Base-by-base conservation (phyloP, 768 basidiomycete species). In the Leccinum olivaceopallidum region DNA sequence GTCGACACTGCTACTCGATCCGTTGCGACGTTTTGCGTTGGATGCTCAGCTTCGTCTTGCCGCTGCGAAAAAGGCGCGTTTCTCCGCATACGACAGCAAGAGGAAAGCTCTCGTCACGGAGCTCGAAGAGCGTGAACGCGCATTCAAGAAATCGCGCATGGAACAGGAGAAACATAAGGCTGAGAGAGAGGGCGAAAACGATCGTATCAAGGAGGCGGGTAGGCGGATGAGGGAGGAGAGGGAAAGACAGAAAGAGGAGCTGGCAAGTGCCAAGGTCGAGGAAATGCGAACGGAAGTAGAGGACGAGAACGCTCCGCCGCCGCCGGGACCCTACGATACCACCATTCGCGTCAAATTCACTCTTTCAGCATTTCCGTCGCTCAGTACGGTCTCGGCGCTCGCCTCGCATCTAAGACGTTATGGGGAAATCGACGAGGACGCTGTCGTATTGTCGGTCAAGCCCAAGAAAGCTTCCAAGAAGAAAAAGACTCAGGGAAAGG, bases 1-100 rank as follows among this genome's bases (percentile, higher is more conserved):
- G 0, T 89, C 91, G 66, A 87, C 92, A 70, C 79, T 92, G 2
- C 78, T 94, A 6, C 86, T 93, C 59, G 92, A 94, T 66, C 92
- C 92, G 5, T 74, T 90, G 34, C 85, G 88, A 39, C 85, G 90
- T 20, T 79, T 92, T 47, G 91, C 89, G 0, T 78, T 94, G 57
- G 90, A 94, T 68, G 89, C 90, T 2, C 90, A 89, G 68, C 74
- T 89, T n/a, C 86, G 88, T 47, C 72, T 88, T 2, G 85, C 87
- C 60, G 80, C 83, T 44, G 90, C 91, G 0, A 82, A 85, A 36
- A 83, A 84, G 44, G 83, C 86, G 47, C 83, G 91, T n/a, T 91
- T 84, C 64, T 81, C 89, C 22, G 69, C 80, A 4, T 90, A 83
- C 66, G 89, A 92, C 64, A 79, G 73, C 59, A 94, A 94, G 69